Percentiles rank a stretch among this genome's conserved stretches.
phyloP scores from a whole-genome alignment of 2,329 filamentous ascomycete genomes.

The Zymoseptoria ardabiliae region DNA sequence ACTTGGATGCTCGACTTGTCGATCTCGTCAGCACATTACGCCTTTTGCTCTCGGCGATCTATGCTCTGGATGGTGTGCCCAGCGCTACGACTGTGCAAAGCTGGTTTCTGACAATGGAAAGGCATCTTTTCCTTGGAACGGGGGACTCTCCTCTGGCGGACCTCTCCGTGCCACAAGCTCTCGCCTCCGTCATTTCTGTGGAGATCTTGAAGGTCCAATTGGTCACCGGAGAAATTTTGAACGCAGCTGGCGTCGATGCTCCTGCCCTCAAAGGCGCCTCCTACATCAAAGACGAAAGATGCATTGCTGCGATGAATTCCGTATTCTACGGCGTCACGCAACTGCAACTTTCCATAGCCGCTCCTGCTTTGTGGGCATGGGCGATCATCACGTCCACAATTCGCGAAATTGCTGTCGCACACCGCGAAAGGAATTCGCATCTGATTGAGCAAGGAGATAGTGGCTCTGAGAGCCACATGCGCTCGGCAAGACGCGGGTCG shows the following conservation, averaged over 20 bases:
- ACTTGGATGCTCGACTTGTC: conserved; percentile 56
- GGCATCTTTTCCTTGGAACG: conserved; percentile 61
- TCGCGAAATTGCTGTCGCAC: conserved; percentile 37
- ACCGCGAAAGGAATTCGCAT: conserved; percentile 43
- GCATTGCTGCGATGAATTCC: conserved; percentile 65
- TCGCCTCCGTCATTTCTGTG: conserved; percentile 64
- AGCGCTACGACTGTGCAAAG: conserved; percentile 48
- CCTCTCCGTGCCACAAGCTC: conserved; percentile 55
- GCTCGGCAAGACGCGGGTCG: conserved; percentile 12
- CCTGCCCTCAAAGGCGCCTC: conserved; percentile 5
- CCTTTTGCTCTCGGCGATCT: conserved; percentile 49
- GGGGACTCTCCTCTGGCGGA: conserved; percentile 30
- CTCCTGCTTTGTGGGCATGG: conserved; percentile 75
- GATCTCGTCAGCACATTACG: conserved; percentile 59
- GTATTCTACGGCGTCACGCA: conserved; percentile 58
- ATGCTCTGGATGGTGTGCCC: conserved; percentile 15
- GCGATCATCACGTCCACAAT: conserved; percentile 65
- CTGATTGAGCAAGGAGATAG: conserved; percentile 44
- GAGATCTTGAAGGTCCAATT: conserved; percentile 63
- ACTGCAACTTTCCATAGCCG: conserved; percentile 53
- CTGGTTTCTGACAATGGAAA: conserved; percentile 69
- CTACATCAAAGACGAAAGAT: conserved; percentile 63
- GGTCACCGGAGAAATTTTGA: conserved; percentile 46
- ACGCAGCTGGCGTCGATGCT: conserved; percentile 11
- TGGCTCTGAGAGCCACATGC: conserved; percentile 7